Evolutionary conservation across 352 stramenopile species (phyloP).

Genomic region (Heterotrichella gracilis): DNA sequence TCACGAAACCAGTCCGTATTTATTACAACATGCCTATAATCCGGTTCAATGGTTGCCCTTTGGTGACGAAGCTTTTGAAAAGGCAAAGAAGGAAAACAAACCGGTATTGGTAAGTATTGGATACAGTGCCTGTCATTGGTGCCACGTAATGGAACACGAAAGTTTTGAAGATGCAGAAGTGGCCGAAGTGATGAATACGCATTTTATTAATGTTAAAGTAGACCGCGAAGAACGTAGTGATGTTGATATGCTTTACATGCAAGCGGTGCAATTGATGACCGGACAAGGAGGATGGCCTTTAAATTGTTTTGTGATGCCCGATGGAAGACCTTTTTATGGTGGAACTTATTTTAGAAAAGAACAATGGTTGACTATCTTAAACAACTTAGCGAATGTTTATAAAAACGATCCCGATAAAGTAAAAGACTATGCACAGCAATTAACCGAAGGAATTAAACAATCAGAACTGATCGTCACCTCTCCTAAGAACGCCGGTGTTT

Average conservation of each 20-base stretch:
- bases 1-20: conserved; percentile 15
- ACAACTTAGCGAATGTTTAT: not conserved
- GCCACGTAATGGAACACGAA: conserved; percentile 22
- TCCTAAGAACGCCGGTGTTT: not conserved
- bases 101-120: conserved; percentile 21
- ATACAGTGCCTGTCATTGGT: conserved; percentile 22
- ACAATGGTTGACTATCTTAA: not conserved
- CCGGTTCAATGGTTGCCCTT: conserved; percentile 22
- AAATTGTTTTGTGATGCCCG: conserved; percentile 20
- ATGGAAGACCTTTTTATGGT: conserved; percentile 20
- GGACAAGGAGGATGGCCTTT: conserved; percentile 21
- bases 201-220: conserved; percentile 21
- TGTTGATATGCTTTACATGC: conserved; percentile 21
- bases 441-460: not conserved
- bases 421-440: not conserved
- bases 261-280: conserved; percentile 19
- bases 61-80: conserved; percentile 19
- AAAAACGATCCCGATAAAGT: not conserved
- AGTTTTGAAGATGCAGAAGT: conserved; percentile 20
- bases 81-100: conserved; percentile 19
- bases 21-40: conserved; percentile 22
- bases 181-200: conserved; percentile 19
- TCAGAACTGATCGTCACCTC: not conserved
- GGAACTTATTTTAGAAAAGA: conserved; percentile 18
- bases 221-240: conserved; percentile 20